Base-by-base conservation (phyloP, 768 basidiomycete genomes). In the Mycena galopus region DNA sequence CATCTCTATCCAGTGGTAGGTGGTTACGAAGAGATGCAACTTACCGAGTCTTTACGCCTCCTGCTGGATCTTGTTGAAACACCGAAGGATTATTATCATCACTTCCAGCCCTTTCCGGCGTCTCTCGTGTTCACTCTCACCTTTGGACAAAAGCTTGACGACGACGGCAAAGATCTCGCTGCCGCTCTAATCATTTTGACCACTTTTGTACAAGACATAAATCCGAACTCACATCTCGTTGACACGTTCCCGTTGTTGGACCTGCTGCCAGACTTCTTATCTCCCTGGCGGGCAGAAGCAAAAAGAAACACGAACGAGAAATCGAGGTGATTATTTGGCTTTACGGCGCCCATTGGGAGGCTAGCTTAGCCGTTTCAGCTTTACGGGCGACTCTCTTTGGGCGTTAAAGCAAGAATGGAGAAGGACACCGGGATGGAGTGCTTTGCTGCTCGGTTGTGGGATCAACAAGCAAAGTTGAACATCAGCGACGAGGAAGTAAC, bases 371-470 rank as follows among this genome's bases (percentile, higher is more conserved):
- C 10, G 7, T n/a, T n/a, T 17, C n/a, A 47, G 44, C 10, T 55
- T 55, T 55, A 55, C 9, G 16, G 29, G 7, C 53, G 53, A 29
- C 39, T 61, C 6, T 16, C 62, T 25, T 23, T n/a, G 32, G 27
- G 39, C 0, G 65, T 65, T 19, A 55, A 65, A 32, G 19, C 23
- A 17, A 51, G 53, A 17, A 56, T 56, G 53, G 37, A 17, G 51
- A 55, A 65, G n/a, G 53, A 65, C 4, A 23, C 17, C 12, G 53
- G 21, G 1, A 17, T 65, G 9, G 65, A 65, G 19, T 56, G 53
- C 21, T 65, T 65, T 32, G 21, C 65, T n/a, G 65, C 65, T 4
- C 65, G 65, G 17, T 16, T 65, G 4, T 65, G 33, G 35, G 65
- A 65, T n/a, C 65, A 65, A n/a, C 65, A 65, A n/a, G 8, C 5